phyloP scores from a whole-genome alignment of 768 basidiomycete genomes.

The Cytidiella melzeri region DNA sequence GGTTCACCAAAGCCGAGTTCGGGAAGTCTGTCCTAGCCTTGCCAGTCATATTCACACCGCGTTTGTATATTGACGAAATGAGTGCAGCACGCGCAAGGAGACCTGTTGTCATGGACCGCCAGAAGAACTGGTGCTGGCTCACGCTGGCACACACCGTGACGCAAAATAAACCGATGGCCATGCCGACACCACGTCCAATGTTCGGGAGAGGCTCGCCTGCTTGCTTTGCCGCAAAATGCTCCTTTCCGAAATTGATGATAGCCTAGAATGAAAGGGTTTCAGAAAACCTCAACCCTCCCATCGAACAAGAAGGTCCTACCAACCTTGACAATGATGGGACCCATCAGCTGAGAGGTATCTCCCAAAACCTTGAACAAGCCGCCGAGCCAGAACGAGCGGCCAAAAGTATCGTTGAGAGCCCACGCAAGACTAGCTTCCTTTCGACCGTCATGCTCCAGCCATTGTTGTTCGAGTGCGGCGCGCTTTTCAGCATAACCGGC shows the following conservation, averaged over 20 bases:
- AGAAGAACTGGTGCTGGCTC: slow-evolving; percentile 69
- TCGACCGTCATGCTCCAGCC: slow-evolving; percentile 40
- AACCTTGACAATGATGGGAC: slow-evolving; percentile 56
- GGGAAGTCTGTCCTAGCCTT: slow-evolving; percentile 57
- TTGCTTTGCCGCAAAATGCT: slow-evolving; percentile 34
- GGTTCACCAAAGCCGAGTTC: slow-evolving; percentile 55
- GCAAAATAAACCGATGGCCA: slow-evolving; percentile 49
- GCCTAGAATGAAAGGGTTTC: slow-evolving; percentile 27
- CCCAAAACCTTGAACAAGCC: slow-evolving; percentile 59
- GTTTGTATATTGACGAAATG: slow-evolving; percentile 65
- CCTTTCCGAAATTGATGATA: slow-evolving; percentile 56
- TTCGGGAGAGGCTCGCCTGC: slow-evolving; percentile 29
- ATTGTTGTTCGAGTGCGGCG: slow-evolving; percentile 31
- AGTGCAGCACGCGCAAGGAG: slow-evolving; percentile 60
- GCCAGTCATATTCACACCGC: slow-evolving; percentile 57
- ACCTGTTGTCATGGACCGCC: slow-evolving; percentile 62
- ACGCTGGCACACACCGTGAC: slow-evolving; percentile 48
- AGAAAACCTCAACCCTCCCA: no score
- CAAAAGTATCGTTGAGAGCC: slow-evolving; percentile 58
- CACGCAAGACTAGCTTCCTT: slow-evolving; percentile 48
- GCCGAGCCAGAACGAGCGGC: slow-evolving; percentile 54
- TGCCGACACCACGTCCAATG: slow-evolving; percentile 52
- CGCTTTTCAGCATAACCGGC: slow-evolving; percentile 20
- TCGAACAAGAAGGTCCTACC: no score
- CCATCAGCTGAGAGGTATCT: slow-evolving; percentile 57